These are phyloP conservation scores for Sphaerostilbella broomeana DNA, from an alignment of 2,329 filamentous ascomycete genomes.

Conservation along the genomic window DNA sequence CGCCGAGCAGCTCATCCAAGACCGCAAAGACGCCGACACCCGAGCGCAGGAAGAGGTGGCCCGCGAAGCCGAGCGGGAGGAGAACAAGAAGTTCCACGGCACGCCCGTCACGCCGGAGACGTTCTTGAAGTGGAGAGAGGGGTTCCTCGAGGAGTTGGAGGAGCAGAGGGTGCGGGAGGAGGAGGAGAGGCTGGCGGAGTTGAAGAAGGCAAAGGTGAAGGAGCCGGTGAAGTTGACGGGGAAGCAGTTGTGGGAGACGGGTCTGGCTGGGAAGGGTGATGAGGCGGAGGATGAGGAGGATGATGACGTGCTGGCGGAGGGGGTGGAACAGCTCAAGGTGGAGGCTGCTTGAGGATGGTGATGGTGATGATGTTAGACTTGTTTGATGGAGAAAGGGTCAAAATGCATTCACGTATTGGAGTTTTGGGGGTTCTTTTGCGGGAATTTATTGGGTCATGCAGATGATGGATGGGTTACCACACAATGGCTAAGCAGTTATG, in stretches of 20 bases:
- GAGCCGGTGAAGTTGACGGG: slow-evolving; percentile 68
- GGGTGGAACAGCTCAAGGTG: slow-evolving; percentile 66
- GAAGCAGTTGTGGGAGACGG: slow-evolving; percentile 71
- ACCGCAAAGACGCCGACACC: slow-evolving; percentile 60
- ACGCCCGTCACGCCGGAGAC: slow-evolving; percentile 80
- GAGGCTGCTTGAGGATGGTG: slow-evolving; percentile 34
- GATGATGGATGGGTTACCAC: no score
- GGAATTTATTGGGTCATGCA: no score
- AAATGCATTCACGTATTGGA: slow-evolving; percentile 7
- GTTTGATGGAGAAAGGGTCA: slow-evolving; percentile 18
- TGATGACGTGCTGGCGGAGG: slow-evolving; percentile 53
- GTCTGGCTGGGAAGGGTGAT: slow-evolving; percentile 60
- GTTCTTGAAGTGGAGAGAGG: slow-evolving; percentile 75
- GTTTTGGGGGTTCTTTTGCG: slow-evolving; percentile 4
- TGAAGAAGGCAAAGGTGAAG: slow-evolving; percentile 71
- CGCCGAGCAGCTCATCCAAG: slow-evolving; percentile 76
- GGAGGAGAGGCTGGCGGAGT: slow-evolving; percentile 74
- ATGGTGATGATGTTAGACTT: slow-evolving; percentile 8
- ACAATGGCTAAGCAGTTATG: no score
- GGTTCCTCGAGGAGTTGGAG: slow-evolving; percentile 73
- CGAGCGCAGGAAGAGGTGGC: slow-evolving; percentile 50
- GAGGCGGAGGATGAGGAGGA: slow-evolving; percentile 64
- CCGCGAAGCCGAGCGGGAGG: slow-evolving; percentile 68
- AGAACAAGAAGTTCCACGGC: slow-evolving; percentile 95
- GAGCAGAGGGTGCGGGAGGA: slow-evolving; percentile 61